A percentile compares a stretch with the other conserved stretches of the same genome.
phyloP scores from a whole-genome alignment of 208 protist genomes.

The Zelonia costaricensis region DNA sequence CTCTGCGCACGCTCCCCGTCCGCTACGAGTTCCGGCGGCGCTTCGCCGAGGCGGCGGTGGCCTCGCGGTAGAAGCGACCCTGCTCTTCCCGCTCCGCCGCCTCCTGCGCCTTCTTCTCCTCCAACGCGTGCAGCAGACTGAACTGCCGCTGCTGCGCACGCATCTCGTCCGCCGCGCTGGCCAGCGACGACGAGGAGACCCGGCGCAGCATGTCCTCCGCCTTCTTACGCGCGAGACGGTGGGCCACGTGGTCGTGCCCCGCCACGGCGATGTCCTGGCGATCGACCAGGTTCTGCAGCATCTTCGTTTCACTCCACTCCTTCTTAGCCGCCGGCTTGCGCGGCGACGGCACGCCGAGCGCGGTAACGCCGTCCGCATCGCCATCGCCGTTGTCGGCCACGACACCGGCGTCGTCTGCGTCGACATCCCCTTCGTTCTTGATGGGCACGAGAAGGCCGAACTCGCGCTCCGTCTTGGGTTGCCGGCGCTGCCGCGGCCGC shows the following conservation, averaged over 20 bases:
- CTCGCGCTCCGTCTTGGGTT: slow-evolving; percentile 17
- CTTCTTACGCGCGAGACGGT: slow-evolving; percentile 50
- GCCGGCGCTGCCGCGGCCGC: neutral
- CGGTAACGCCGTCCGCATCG: neutral
- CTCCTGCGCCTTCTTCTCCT: slow-evolving; percentile 30
- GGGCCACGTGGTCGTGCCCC: slow-evolving; percentile 39
- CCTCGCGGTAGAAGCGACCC: slow-evolving; percentile 22
- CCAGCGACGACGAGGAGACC: slow-evolving; percentile 17
- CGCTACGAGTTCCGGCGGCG: slow-evolving; percentile 2
- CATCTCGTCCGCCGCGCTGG: slow-evolving; percentile 8
- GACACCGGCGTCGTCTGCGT: neutral
- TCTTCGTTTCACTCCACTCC: slow-evolving; percentile 17
- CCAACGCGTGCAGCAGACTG: slow-evolving; percentile 34
- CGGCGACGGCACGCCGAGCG: neutral
- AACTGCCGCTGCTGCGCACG: slow-evolving; percentile 35
- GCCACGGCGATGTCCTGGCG: slow-evolving; percentile 41
- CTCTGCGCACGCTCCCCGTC: too few relatives aligned
- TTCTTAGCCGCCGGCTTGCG: neutral
- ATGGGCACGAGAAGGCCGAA: slow-evolving; percentile 31
- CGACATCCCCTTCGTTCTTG: slow-evolving; percentile 5
- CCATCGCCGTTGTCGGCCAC: neutral
- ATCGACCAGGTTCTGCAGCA: slow-evolving; percentile 67
- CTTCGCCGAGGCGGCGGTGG: slow-evolving; percentile 4
- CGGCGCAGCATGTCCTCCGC: slow-evolving; percentile 59
- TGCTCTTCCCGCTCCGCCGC: slow-evolving; percentile 29